Conservation (phyloP, 192 early-diverging fungal species). For the Coemansia sp. region DNA sequence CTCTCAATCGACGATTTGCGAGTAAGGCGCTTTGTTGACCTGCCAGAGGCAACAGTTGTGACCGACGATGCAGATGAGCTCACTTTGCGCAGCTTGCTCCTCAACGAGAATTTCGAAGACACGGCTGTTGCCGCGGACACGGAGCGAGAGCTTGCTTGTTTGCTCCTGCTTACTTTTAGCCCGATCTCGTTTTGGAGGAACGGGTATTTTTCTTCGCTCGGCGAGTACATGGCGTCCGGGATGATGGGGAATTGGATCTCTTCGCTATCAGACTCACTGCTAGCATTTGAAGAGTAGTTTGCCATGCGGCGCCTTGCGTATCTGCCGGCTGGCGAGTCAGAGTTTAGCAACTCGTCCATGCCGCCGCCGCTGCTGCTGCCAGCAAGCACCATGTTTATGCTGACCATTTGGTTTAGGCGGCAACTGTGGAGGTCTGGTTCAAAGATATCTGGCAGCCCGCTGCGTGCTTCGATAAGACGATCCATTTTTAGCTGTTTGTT, state of each 20-base stretch:
- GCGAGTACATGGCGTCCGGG: slow-evolving; percentile 19
- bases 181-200: slow-evolving; percentile 6
- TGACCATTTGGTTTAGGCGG: slow-evolving; percentile 17
- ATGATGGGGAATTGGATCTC: slow-evolving; percentile 17
- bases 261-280: slow-evolving; percentile 9
- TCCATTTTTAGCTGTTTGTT: slow-evolving; percentile 18
- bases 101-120: background rate
- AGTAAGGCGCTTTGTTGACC: background rate
- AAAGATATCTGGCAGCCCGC: slow-evolving; percentile 37
- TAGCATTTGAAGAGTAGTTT: slow-evolving; percentile 10
- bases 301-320: slow-evolving; percentile 30
- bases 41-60: slow-evolving; percentile 5
- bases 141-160: background rate
- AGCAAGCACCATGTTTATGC: slow-evolving; percentile 31
- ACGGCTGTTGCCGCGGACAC: background rate
- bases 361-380: slow-evolving; percentile 4
- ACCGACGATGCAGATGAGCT: slow-evolving; percentile 4
- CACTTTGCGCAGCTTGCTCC: slow-evolving; percentile 1
- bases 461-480: slow-evolving; percentile 15
- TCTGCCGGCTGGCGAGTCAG: slow-evolving; percentile 21
- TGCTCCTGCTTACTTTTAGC: background rate
- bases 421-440: slow-evolving; percentile 32
- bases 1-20: slow-evolving; percentile 8
- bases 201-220: slow-evolving; percentile 29
- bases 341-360: slow-evolving; percentile 15